Evolutionary conservation across 2,329 filamentous ascomycete species (phyloP), one percentile per base, ranked within the genome.

Genomic region (Laburnicola sp.): DNA sequence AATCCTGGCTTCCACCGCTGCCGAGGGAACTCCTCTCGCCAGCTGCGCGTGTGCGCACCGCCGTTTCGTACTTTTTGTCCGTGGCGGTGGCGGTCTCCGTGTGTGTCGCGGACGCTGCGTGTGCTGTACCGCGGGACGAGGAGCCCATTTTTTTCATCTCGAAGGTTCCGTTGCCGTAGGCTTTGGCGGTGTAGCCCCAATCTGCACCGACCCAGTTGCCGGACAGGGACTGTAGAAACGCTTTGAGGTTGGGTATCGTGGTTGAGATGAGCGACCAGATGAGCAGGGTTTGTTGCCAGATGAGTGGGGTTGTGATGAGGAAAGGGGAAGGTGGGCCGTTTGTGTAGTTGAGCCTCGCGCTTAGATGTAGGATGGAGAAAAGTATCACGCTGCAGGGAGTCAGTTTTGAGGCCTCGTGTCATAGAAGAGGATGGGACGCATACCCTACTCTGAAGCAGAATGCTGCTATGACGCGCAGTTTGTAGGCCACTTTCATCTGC

Each of bases 211-310:
- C 51, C 56, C 56, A 57, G 27, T 47, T 52, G 6, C 48, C 50
- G 22, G 56, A 50, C 35, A 59, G 51, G 27, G 47, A 51, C 25
- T 57, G 47, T 23, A 58, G 43, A 39, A 59, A 59, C 23, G 53
- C 57, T 44, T 53, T 53, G 3, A 60, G 45, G 32, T 53, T 56
- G 6, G 59, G 57, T 37, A 62, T 60, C 1, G 57, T 59, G 9
- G 54, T 55, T 2, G 59, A 51, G 11, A 60, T 58, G 7, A 62
- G 51, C 6, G 54, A 58, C 51, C 59, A 62, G 36, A 47, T 42
- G 22, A 59, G 42, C 34, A 58, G 36, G 21, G 53, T 31, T 48
- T 56, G 53, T 28, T 54, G 57, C 37, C 40, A 51, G 32, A 49
- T 23, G 25, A 57, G 38, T 3, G 50, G 39, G 6, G 50, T 25